phyloP scores from a whole-genome alignment of 495 filamentous ascomycete genomes.

The Lindgomyces ingoldianus region DNA sequence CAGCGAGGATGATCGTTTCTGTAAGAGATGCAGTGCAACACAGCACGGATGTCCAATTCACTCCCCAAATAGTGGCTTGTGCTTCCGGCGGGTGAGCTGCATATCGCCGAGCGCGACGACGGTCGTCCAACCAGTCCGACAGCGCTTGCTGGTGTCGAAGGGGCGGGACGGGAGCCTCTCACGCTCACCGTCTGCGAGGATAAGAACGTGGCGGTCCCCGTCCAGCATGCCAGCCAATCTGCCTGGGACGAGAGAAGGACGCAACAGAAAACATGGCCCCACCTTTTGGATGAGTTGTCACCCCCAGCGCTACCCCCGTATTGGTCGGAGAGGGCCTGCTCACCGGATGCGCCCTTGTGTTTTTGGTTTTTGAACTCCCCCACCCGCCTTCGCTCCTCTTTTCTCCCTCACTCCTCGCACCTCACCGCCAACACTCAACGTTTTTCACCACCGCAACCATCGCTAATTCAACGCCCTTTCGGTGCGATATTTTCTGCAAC shows the following conservation, averaged over 20 bases:
- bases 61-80: background rate
- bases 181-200: conserved; percentile 21
- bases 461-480: background rate
- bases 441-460: conserved; percentile 2
- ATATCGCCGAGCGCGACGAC: conserved; percentile 15
- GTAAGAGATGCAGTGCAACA: conserved; percentile 33
- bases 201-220: conserved; percentile 38
- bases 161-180: conserved; percentile 24
- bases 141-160: conserved; percentile 7
- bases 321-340: conserved; percentile 20
- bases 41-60: conserved; percentile 16
- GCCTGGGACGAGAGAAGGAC: conserved; percentile 25
- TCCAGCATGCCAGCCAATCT: conserved; percentile 34
- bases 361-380: conserved; percentile 32
- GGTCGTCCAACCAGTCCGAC: conserved; percentile 16
- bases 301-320: conserved; percentile 22
- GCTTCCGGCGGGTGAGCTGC: conserved; percentile 22
- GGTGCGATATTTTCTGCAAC: conserved; percentile 9
- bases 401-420: conserved; percentile 28
- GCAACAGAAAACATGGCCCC: conserved; percentile 26
- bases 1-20: conserved; percentile 26
- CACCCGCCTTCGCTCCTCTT: conserved; percentile 26
- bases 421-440: conserved; percentile 7
- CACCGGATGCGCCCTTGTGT: conserved; percentile 26
- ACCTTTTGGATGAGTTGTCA: conserved; percentile 40